A percentile compares a stretch with the other conserved stretches of the same genome.
These are phyloP conservation scores for Taiozyma onychis DNA, from an alignment of 1,139 yeast species.

Conservation along the genomic window DNA sequence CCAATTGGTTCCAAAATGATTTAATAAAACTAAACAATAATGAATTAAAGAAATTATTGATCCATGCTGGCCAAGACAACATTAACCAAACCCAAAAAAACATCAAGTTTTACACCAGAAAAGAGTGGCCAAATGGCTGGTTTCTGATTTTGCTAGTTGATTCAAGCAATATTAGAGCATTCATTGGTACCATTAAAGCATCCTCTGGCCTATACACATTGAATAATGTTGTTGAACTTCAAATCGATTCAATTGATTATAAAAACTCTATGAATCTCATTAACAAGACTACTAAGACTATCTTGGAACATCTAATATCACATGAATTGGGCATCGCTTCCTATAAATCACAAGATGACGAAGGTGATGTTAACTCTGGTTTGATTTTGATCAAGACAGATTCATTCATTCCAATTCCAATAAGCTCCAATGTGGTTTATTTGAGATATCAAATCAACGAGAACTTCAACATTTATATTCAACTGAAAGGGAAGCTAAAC, in stretches of 20 bases:
- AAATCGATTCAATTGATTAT: constrained; percentile 36
- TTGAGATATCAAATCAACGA: constrained; percentile 11
- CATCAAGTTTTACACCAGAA: constrained; percentile 51
- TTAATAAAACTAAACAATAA: constrained; percentile 39
- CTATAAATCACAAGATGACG: constrained; percentile 7
- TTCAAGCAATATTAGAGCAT: constrained; percentile 44
- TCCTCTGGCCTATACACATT: constrained; percentile 43
- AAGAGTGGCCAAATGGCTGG: constrained; percentile 74
- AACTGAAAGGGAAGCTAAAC: constrained; percentile 16
- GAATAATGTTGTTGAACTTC: constrained; percentile 31
- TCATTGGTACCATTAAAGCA: constrained; percentile 60
- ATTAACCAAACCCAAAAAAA: constrained; percentile 14
- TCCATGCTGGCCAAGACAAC: constrained; percentile 11
- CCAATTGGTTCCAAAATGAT: constrained; percentile 63
- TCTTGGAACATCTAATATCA: constrained; percentile 57
- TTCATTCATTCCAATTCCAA: constrained; percentile 18
- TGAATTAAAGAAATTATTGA: constrained; percentile 15
- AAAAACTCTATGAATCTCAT: constrained; percentile 45
- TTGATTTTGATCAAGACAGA: constrained; percentile 14
- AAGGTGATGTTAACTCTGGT: background rate
- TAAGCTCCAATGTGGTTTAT: constrained; percentile 17
- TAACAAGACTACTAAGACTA: constrained; percentile 49
- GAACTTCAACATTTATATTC: constrained; percentile 3
- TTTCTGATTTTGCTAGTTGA: constrained; percentile 48
- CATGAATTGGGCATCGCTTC: constrained; percentile 43